Evolutionary conservation across 768 basidiomycete genomes (phyloP).

Genomic region (Pleurotus sapidus): DNA sequence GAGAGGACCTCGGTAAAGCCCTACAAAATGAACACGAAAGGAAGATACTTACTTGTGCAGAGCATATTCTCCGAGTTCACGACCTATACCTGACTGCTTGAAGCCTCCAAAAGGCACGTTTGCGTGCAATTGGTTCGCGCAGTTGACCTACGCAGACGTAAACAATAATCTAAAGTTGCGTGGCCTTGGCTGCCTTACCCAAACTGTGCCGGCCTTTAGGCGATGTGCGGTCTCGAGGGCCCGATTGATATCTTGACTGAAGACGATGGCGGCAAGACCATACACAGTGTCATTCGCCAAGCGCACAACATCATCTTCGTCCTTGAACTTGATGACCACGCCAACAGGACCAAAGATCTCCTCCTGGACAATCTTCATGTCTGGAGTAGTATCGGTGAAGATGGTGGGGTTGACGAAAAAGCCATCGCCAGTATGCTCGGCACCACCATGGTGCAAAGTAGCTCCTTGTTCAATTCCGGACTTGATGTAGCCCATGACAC

Average conservation of each 20-base stretch:
- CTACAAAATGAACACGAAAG: neutral
- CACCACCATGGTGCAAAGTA: slow-evolving; percentile 57
- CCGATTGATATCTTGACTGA: slow-evolving; percentile 74
- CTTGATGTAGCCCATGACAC: slow-evolving; percentile 69
- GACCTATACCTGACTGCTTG: slow-evolving; percentile 81
- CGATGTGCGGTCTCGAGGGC: slow-evolving; percentile 71
- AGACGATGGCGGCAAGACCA: slow-evolving; percentile 87
- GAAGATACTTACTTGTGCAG: slow-evolving; percentile 45
- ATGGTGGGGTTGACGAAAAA: slow-evolving; percentile 63
- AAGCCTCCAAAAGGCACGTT: slow-evolving; percentile 82
- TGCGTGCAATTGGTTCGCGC: slow-evolving; percentile 45
- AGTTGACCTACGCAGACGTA: slow-evolving; percentile 35
- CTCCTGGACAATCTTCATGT: slow-evolving; percentile 67
- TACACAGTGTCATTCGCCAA: slow-evolving; percentile 87
- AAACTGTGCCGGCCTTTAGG: slow-evolving; percentile 80
- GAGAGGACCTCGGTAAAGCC: neutral
- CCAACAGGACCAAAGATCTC: slow-evolving; percentile 78
- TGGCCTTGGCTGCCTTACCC: slow-evolving; percentile 34
- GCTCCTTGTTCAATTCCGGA: slow-evolving; percentile 69
- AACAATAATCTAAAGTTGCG: too few relatives aligned
- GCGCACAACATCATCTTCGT: slow-evolving; percentile 58
- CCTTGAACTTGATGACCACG: slow-evolving; percentile 64
- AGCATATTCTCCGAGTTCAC: slow-evolving; percentile 80
- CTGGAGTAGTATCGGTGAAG: slow-evolving; percentile 56
- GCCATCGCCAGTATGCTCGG: slow-evolving; percentile 50